Conservation (phyloP, 805 yeast genomes). For the Saccharomycopsis guyanensis region DNA sequence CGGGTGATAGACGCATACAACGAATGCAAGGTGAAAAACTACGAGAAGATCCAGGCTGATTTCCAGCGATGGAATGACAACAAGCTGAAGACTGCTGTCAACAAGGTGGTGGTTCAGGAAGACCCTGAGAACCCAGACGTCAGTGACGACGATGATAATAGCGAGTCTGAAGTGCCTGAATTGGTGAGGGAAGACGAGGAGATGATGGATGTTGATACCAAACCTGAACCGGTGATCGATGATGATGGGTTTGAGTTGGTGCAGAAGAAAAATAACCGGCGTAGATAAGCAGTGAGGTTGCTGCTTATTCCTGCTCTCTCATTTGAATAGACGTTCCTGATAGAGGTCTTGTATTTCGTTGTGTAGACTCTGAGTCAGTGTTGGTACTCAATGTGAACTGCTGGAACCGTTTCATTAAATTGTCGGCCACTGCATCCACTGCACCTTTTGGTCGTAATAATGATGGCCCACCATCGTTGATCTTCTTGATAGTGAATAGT, state of each 20-base stretch:
- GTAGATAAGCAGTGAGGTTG: neutral
- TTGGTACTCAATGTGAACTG: slow-evolving; percentile 18
- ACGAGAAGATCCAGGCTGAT: slow-evolving; percentile 46
- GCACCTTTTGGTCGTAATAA: slow-evolving; percentile 34
- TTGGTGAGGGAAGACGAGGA: slow-evolving; percentile 31
- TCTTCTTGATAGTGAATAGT: slow-evolving; percentile 33
- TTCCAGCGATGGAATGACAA: slow-evolving; percentile 51
- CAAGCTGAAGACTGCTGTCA: slow-evolving; percentile 25
- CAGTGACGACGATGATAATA: slow-evolving; percentile 39
- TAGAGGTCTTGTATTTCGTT: neutral
- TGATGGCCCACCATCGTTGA: slow-evolving; percentile 21
- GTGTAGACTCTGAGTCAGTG: neutral
- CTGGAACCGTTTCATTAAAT: slow-evolving; percentile 37
- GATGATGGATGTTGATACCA: slow-evolving; percentile 32
- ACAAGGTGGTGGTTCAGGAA: slow-evolving; percentile 37
- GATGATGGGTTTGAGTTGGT: slow-evolving; percentile 95
- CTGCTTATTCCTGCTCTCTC: too few species aligned
- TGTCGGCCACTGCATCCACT: slow-evolving; percentile 41
- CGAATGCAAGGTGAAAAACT: slow-evolving; percentile 50
- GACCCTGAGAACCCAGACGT: slow-evolving; percentile 62
- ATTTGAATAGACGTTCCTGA: too few species aligned
- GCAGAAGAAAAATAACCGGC: slow-evolving; percentile 54
- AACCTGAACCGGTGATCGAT: slow-evolving; percentile 63
- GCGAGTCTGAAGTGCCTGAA: slow-evolving; percentile 35
- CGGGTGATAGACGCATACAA: slow-evolving; percentile 58